A percentile compares a stretch with the other conserved stretches of the same genome.
Conservation (phyloP, 1,284 basidiomycete genomes). For the Malassezia furfur region DNA sequence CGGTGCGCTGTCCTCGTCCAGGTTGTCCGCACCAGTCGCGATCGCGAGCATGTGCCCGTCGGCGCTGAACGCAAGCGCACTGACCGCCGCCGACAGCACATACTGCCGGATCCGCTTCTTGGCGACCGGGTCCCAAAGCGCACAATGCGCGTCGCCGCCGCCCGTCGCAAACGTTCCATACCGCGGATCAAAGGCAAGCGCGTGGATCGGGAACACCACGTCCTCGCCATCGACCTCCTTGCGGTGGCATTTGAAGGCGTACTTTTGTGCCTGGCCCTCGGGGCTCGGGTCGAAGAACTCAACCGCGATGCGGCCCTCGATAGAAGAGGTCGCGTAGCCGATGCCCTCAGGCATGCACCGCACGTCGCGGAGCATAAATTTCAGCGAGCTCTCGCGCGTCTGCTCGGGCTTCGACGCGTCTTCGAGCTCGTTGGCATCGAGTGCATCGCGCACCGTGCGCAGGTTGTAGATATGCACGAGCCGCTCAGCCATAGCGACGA, state of each 20-base stretch:
- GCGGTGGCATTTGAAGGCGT: constrained; percentile 96
- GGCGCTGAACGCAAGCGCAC: constrained; percentile 27
- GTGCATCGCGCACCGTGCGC: constrained; percentile 16
- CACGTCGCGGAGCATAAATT: constrained; percentile 83
- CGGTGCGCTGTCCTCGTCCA: constrained; percentile 18
- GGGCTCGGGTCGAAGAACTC: constrained; percentile 85
- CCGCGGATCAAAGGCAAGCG: constrained; percentile 79
- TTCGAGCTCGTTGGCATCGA: constrained; percentile 16
- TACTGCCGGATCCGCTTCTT: constrained; percentile 90
- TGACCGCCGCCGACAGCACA: constrained; percentile 47
- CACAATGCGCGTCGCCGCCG: constrained; percentile 81
- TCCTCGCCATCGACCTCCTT: constrained; percentile 83
- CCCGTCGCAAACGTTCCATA: constrained; percentile 90
- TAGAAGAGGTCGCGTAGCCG: constrained; percentile 87
- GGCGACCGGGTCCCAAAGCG: constrained; percentile 91
- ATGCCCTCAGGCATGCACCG: constrained; percentile 79
- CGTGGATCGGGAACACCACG: constrained; percentile 95
- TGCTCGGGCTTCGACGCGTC: constrained; percentile 51
- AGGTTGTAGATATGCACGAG: constrained; percentile 35
- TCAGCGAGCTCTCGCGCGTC: constrained; percentile 79
- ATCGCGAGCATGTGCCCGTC: constrained; percentile 28
- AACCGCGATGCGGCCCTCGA: constrained; percentile 91
- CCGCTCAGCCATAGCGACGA: constrained; percentile 37
- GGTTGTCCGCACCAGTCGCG: constrained; percentile 33
- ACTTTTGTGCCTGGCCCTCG: constrained; percentile 69